These are phyloP conservation scores for Teunomyces aglyptinius DNA, from an alignment of 805 yeast species.

Conservation along the genomic window DNA sequence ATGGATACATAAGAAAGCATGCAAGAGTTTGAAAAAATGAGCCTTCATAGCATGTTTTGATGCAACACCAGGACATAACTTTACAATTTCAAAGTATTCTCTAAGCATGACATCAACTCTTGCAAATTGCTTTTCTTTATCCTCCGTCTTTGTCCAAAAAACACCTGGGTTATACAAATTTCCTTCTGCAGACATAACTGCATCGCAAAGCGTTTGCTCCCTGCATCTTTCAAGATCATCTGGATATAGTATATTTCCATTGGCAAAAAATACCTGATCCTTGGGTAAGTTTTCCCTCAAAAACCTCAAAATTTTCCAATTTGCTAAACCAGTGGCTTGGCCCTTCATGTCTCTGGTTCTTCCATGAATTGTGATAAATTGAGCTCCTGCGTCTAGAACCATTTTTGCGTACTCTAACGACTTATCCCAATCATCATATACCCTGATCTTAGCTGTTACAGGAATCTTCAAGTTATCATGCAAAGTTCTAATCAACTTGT, in stretches of 20 bases:
- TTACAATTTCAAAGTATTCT: constrained; percentile 86
- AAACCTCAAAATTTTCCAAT: constrained; percentile 78
- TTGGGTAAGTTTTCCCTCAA: constrained; percentile 72
- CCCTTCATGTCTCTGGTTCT: constrained; percentile 98
- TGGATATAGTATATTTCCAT: constrained; percentile 92
- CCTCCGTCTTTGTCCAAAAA: constrained; percentile 56
- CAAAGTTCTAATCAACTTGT: constrained; percentile 64
- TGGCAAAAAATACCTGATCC: constrained; percentile 87
- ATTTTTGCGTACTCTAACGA: constrained; percentile 82
- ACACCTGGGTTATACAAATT: constrained; percentile 91
- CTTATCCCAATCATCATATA: constrained; percentile 81
- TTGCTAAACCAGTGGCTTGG: constrained; percentile 91
- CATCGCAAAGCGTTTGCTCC: constrained; percentile 69
- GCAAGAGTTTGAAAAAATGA: constrained; percentile 82
- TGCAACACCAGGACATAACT: constrained; percentile 60
- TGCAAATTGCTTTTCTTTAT: constrained; percentile 69
- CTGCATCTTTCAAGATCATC: constrained; percentile 75
- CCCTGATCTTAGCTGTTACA: constrained; percentile 93
- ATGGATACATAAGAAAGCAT: constrained; percentile 74
- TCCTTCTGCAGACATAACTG: constrained; percentile 97
- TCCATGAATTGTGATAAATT: constrained; percentile 91
- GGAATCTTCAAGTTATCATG: constrained; percentile 78
- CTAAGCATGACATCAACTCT: constrained; percentile 80
- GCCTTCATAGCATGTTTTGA: constrained; percentile 84
- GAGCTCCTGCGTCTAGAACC: constrained; percentile 93